Evolutionary conservation across 1,139 yeast genomes (phyloP), one percentile per base, ranked within the genome.

Genomic region (Pichia sp.): DNA sequence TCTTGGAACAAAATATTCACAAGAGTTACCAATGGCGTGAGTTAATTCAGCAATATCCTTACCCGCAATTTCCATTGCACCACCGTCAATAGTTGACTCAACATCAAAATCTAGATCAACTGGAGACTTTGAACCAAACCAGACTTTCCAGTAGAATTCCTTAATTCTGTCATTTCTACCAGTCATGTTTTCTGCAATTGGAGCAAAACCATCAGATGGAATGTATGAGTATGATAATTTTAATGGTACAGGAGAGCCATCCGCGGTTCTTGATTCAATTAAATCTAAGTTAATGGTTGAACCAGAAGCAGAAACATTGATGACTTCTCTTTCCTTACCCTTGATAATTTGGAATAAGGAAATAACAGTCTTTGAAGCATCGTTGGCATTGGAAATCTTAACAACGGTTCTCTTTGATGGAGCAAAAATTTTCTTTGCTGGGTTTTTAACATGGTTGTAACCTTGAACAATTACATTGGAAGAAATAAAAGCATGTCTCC

Each of bases 21-120:
- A 89, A 59, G 85, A 85, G 79, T 92, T 92, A 62, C 97, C 97
- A 67, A 92, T 87, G 53, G 97, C 97, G 62, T 90, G 97, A 39
- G 96, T 90, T 67, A 92, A 88, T 68, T 90, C 96, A 56, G 90
- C 78, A 65, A 92, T 86, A 55, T 81, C 88, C 68, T 83, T 77
- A 49, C 83, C 82, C 49, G 86, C 80, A 53, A 92, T 83, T 35
- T 76, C 76, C 53, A 82, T 75, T 45, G 79, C 74, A 37, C 80
- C 90, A 61, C 95, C 95, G 63, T 80, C 72, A 56, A 85, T 82
- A 43, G 80, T 75, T 60, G 82, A 74, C 59, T 82, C 76, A 56
- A 83, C 80, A 54, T 80, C 76, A 55, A 76, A 68, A 65, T 76
- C 69, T 61, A 81, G 76, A 59, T 82, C 79, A 58, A 72, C 73